Evolutionary conservation across 1,139 yeast species (phyloP).

Genomic region (Geotrichum fermentans): DNA sequence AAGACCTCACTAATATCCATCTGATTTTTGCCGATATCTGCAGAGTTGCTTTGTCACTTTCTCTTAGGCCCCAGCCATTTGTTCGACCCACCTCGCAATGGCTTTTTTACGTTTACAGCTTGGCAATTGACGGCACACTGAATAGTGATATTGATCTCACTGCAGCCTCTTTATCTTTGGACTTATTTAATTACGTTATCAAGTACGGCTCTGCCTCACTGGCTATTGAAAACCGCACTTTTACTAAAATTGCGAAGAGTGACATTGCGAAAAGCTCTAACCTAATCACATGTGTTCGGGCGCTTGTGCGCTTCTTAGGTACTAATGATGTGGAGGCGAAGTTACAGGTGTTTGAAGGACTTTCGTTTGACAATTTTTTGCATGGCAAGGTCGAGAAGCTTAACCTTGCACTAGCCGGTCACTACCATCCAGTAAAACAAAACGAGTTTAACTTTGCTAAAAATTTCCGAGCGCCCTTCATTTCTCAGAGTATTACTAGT

Average conservation of each 20-base stretch:
- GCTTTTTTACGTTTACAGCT: constrained; percentile 2
- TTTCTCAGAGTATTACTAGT: background rate
- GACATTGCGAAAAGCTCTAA: background rate
- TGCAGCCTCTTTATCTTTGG: constrained; percentile 18
- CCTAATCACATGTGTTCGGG: background rate
- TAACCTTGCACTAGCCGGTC: no score
- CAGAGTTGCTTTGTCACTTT: constrained; percentile 10
- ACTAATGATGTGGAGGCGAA: background rate
- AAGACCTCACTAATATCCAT: constrained; percentile 7
- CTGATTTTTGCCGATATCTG: constrained; percentile 14
- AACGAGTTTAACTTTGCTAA: no score
- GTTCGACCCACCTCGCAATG: constrained; percentile 10
- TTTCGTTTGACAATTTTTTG: background rate
- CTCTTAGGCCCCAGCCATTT: constrained; percentile 10
- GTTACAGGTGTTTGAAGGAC: background rate
- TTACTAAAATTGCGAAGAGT: no score
- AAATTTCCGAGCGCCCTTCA: constrained; percentile 8
- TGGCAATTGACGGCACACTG: background rate
- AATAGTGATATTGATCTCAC: constrained; percentile 10
- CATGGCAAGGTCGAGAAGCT: background rate
- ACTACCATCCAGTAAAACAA: no score
- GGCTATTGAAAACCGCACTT: background rate
- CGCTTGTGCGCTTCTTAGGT: background rate
- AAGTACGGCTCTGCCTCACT: background rate
- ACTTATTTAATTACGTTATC: constrained; percentile 9